Evolutionary conservation across 345 rosid genomes (phyloP), one percentile per base, ranked within the genome.

Genomic region (Eucalyptus regnans): DNA sequence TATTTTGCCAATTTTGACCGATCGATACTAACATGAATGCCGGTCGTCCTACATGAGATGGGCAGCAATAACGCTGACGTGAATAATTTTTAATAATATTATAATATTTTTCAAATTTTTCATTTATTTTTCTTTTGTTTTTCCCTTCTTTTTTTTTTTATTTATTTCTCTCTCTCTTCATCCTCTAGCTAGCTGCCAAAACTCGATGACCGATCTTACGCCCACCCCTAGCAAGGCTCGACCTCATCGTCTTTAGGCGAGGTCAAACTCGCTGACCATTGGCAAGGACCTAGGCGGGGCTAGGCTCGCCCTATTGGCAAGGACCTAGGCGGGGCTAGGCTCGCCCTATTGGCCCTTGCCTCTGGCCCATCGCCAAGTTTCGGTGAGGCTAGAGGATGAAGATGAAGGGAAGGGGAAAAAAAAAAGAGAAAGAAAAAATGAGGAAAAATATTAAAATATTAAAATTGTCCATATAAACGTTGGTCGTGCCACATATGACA

Each of bases 41-140:
- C 0, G 1, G 6, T 29, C 3, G 10, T 56, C 11, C 29, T 56
- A 56, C 1, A 1, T 23, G 3, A 56, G 4, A 52, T 52, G 23
- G 23, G 23, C 2, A 0, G 1, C 6, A 56, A 56, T 9, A 23
- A 56, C 0, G 0, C 1, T 2, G 1, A 22, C 1, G 2, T 4
- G 1, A 56, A 9, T 56, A 23, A 9, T 4, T 8, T 56, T 56
- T 56, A 56, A 23, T 23, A 56, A 56, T 56, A 56, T 22, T 56
- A 56, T 56, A 2, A 56, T 52, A 7, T 7, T 52, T 18, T 18
- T 17, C 22, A 3, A 52, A 52, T 7, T 18, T 52, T 18, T 18
- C 0, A 52, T 52, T 52, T 52, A 7, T 18, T 52, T 52, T 52
- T 17, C 20, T 6, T 17, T 7, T 15, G 1, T 51, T 54, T 20